Base-by-base conservation (phyloP, 352 stramenopile genomes). In the Vaucheria bursata region DNA sequence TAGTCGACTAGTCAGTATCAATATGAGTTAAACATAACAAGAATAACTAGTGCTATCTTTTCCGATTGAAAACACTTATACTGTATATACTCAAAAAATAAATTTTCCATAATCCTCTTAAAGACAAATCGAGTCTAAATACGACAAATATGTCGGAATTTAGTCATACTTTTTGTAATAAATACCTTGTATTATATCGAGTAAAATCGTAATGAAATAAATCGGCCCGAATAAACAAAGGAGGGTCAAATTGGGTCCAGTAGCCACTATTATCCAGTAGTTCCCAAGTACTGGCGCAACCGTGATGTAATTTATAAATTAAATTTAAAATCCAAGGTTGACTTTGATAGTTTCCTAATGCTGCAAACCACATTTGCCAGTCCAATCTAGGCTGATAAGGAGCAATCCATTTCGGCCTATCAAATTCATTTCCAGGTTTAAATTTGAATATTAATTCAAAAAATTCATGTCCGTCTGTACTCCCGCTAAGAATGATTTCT, bases 331-430 rank as follows among this genome's bases (percentile, higher is more conserved):
- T 79, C 91, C 91, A 96, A 36, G 90, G 88, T 25, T 91, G 87
- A 31, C 90, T 75, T 33, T 93, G 85, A 75, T 94, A 93, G 37
- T 85, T 85, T 0, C 87, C 87, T 0, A 96, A 77, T 0, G 91
- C 90, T 3, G 90, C 92, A 82, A 96, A 96, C 89, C 91, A 95
- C 90, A 96, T 93, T 79, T 94, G 89, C 91, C 91, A 96, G 71
- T 96, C 91, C 39, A 97, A 83, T 65, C 91, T 86, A 18, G 91
- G 90, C 73, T 77, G 91, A 87, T 91, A 81, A 1, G 87, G 86
- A 38, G 84, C 85, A 12, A 88, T 79, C 67, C 86, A 86, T 52
- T 36, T 59, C 50, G 88, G 86, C 0, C 70, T 25, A 12, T 35
- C 3, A 34, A 74, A 71, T 5, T 86, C 77, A 36, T 89, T 84